phyloP scores from a whole-genome alignment of 2,329 filamentous ascomycete genomes.

The Pseudopyrenochaeta lycopersici region DNA sequence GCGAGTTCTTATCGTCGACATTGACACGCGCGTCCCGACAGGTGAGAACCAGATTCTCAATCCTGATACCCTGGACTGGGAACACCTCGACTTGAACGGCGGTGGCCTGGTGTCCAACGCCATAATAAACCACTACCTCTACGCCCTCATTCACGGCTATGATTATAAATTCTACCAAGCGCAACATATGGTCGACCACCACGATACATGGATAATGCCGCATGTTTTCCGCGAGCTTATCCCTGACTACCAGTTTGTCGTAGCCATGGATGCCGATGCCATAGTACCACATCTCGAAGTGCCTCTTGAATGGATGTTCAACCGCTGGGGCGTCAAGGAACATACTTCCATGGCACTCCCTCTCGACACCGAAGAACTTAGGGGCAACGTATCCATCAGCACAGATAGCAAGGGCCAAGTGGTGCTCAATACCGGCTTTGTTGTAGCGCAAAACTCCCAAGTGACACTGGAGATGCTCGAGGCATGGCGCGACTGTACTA shows the following conservation, averaged over 20 bases:
- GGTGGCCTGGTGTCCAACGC: conserved; percentile 31
- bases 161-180: conserved; percentile 57
- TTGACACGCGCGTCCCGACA: conserved; percentile 38
- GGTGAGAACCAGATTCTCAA: conserved; percentile 32
- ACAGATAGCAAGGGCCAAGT: conserved; percentile 46
- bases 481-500: conserved; percentile 43
- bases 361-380: conserved; percentile 38
- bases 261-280: conserved; percentile 58
- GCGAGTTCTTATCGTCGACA: conserved; percentile 39
- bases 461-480: conserved; percentile 37
- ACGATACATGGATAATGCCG: conserved; percentile 57
- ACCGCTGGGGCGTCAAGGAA: conserved; percentile 55
- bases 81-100: conserved; percentile 29
- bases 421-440: conserved; percentile 52
- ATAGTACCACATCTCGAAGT: conserved; percentile 54
- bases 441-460: conserved; percentile 46
- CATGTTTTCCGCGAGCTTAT: conserved; percentile 52
- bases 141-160: conserved; percentile 55
- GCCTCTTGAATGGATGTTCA: conserved; percentile 60
- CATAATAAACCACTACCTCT: conserved; percentile 25
- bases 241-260: conserved; percentile 53
- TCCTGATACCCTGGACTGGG: conserved; percentile 30
- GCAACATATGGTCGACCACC: conserved; percentile 43
- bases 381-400: conserved; percentile 29
- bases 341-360: conserved; percentile 55